A percentile compares a stretch with the other conserved stretches of the same genome.
Conservation (phyloP, 371 early-diverging fungal species). For the Dichotomocladium elegans region DNA sequence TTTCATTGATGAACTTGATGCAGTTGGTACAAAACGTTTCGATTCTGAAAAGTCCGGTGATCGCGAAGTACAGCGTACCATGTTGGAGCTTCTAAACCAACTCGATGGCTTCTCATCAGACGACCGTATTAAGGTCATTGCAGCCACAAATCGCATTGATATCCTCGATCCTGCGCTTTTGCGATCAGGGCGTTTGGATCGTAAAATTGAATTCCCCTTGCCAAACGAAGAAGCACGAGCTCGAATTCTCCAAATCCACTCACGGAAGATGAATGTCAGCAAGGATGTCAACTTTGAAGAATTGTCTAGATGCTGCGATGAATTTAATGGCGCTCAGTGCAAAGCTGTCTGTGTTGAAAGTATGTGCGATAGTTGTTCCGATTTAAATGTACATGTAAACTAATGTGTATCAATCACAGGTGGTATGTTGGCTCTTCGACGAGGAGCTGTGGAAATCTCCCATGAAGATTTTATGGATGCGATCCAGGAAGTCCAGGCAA, state of each 20-base stretch:
- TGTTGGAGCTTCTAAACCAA: constrained; percentile 99
- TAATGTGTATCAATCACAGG: constrained; percentile 6
- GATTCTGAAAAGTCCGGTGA: constrained; percentile 98
- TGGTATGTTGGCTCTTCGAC: constrained; percentile 97
- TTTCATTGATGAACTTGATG: constrained; percentile 99
- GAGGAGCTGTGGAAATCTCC: constrained; percentile 84
- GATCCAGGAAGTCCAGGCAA: constrained; percentile 99
- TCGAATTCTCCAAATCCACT: constrained; percentile 98
- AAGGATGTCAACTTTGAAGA: constrained; percentile 99
- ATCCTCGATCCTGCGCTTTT: constrained; percentile 99
- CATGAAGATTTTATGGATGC: constrained; percentile 99
- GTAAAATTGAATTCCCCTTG: constrained; percentile 99
- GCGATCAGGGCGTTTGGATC: constrained; percentile 98
- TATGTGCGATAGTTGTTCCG: constrained; percentile 8
- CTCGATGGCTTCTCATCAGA: constrained; percentile 98
- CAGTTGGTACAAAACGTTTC: constrained; percentile 99
- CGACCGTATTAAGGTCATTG: constrained; percentile 99
- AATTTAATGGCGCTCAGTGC: constrained; percentile 99
- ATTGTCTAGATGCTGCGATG: constrained; percentile 97
- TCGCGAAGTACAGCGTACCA: constrained; percentile 99
- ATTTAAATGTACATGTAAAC: not conserved
- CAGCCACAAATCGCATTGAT: constrained; percentile 99
- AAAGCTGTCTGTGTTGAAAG: constrained; percentile 97
- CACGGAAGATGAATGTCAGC: constrained; percentile 98
- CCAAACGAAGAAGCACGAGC: constrained; percentile 99